Conservation (phyloP, 495 filamentous ascomycete species). For the Bacidia gigantensis region DNA sequence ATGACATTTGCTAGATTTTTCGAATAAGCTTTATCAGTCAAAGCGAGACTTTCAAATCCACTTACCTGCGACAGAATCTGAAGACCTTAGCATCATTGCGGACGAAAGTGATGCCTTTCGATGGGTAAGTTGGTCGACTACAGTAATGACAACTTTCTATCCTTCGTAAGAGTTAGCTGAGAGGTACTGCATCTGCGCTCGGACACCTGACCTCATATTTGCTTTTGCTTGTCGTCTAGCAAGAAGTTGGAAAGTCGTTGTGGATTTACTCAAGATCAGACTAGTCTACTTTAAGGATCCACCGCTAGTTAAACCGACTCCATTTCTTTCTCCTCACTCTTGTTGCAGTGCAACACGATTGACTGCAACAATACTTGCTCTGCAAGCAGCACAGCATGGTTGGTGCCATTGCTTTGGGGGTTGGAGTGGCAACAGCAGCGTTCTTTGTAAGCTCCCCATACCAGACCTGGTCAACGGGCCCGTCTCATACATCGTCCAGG, state of each 20-base stretch:
- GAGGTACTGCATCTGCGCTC: not conserved
- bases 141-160: conserved; percentile 86
- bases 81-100: conserved; percentile 67
- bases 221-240: too few species aligned
- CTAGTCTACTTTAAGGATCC: too few species aligned
- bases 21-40: too few species aligned
- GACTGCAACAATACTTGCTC: too few species aligned
- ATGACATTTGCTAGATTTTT: too few species aligned
- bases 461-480: not conserved
- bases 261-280: too few species aligned
- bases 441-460: conserved; percentile 47
- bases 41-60: too few species aligned
- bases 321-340: too few species aligned
- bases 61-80: conserved; percentile 60
- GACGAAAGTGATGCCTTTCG: conserved; percentile 61
- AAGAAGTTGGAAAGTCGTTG: too few species aligned
- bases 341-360: too few species aligned
- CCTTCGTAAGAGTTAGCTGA: too few species aligned
- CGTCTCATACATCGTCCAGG: conserved; percentile 36
- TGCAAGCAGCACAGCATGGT: conserved; percentile 46
- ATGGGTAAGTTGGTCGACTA: conserved; percentile 67
- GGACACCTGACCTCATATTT: not conserved
- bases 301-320: too few species aligned
- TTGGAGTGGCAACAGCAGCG: conserved; percentile 64
- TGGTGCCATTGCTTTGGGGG: conserved; percentile 58